Base-by-base conservation (phyloP, 352 stramenopile species). In the Phytophthora vignae region DNA sequence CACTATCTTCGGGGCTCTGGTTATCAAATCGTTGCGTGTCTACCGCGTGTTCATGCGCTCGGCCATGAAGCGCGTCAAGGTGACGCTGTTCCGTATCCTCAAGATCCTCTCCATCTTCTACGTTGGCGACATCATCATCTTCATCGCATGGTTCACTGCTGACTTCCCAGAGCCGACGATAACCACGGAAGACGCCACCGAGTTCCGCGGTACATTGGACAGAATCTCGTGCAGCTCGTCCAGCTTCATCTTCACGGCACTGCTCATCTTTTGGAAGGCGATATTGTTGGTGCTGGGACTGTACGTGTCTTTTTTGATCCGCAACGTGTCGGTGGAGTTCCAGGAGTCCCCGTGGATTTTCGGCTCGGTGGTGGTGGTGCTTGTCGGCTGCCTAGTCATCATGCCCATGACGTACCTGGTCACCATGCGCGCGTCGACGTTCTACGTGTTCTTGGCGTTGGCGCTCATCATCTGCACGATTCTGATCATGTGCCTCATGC, bases 321-420 rank as follows among this genome's bases (percentile, higher is more conserved):
- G 78, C 15, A 78, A 89, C 17, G 82, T 88, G n/a, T 90, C 82
- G 29, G 60, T 73, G 0, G 83, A 91, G 53, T 91, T 91, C 55
- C 85, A 93, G 53, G 85, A 93, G 31, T 82, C 83, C 7, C 74
- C 85, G 52, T 90, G 85, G 85, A 91, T 88, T 44, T 85, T 90
- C 48, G 72, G 64, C 1, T 87, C 85, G 0, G 72, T 77, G 0
- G 7, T 85, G 1, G 67, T 91, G 1, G 83, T 92, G 25, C 64
- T 93, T 1, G 66, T 87, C 1, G 82, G 71, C 12, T 74, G 73
- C 33, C 44, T 90, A 17, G 50, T 90, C 12, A 69, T 89, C 22
- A 49, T 88, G 21, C 80, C 80, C 4, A 69, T 91, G 49, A 68
- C 74, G 15, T 91, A 90, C 46, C 31, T 89, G 2, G 74, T 89